Evolutionary conservation across 2,329 filamentous ascomycete species (phyloP).

Genomic region (Aspergillus luchuensis): DNA sequence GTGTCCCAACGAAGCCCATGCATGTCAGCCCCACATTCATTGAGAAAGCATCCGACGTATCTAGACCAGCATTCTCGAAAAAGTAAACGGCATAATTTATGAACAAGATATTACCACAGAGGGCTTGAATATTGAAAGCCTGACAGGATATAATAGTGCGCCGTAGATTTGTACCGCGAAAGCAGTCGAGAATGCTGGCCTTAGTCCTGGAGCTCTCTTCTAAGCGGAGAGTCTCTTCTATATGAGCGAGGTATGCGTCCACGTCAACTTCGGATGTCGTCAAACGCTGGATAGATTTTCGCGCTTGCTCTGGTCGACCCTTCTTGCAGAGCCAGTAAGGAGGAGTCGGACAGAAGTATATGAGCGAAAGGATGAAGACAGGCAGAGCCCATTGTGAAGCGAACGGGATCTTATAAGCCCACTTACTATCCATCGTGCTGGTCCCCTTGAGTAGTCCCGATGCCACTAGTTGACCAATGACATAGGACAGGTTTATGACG

Average conservation of each 20-base stretch:
- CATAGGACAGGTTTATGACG: constrained; percentile 46
- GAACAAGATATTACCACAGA: constrained; percentile 14
- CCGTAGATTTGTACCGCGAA: constrained; percentile 6
- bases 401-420: constrained; percentile 54
- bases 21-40: constrained; percentile 14
- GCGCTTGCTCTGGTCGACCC: constrained; percentile 45
- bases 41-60: constrained; percentile 14
- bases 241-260: constrained; percentile 11
- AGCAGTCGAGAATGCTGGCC: constrained; percentile 7
- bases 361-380: constrained; percentile 46
- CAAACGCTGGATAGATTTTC: constrained; percentile 43
- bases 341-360: constrained; percentile 48
- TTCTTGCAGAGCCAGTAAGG: constrained; percentile 53
- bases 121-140: constrained; percentile 13
- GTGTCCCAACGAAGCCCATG: constrained; percentile 12
- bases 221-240: constrained; percentile 9
- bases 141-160: constrained; percentile 15
- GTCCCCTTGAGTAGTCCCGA: constrained; percentile 50
- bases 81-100: constrained; percentile 16
- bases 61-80: constrained; percentile 14
- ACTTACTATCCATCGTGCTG: constrained; percentile 45
- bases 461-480: constrained; percentile 50
- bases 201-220: neutral
- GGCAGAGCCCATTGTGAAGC: constrained; percentile 54
- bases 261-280: constrained; percentile 30